Evolutionary conservation across 352 stramenopile species (phyloP), one percentile per base, ranked within the genome.

Genomic region (Phytophthora pinifolia): DNA sequence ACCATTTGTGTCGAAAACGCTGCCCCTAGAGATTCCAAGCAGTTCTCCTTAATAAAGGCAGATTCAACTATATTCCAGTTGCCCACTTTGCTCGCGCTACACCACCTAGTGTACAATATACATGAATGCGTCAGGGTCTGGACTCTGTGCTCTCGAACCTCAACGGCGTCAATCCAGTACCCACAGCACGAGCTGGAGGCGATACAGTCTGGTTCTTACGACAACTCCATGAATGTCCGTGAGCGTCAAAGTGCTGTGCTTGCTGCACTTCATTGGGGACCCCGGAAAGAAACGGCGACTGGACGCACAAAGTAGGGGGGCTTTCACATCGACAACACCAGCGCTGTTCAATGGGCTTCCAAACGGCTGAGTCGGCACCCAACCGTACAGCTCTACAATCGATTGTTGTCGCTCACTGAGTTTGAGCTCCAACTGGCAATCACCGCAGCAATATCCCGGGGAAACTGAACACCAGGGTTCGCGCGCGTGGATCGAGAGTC

Each of bases 241-340:
- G 45, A 68, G 12, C 17, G 60, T 1, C 41, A 54, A 1, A 61
- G 58, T 31, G 50, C 59, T 1, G 50, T 61, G 0, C 14, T 65
- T 0, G 53, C 59, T 1, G 41, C 33, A 31, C 20, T 66, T 10
- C 10, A 46, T 3, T 71, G 62, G 51, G 51, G 52, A n/a, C n/a
- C n/a, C n/a, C 0, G 0, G 2, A 0, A 60, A 52, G n/a, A 37
- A 0, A 36, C 5, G 7, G 31, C 4, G 10, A 14, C 12, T 15
- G 6, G 3, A 5, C 20, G 18, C 25, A 10, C 43, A 14, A 31
- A 7, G 1, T 17, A 42, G 9, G 46, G 61, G 0, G 6, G 50
- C 18, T 39, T 63, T 46, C 51, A 56, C 13, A 59, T 68, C 18
- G 47, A 68, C 37, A 68, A 63, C 33, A 57, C 32, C 0, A 55